Evolutionary conservation across 371 early-diverging fungal species (phyloP).

Genomic region (Coemansia sp.): DNA sequence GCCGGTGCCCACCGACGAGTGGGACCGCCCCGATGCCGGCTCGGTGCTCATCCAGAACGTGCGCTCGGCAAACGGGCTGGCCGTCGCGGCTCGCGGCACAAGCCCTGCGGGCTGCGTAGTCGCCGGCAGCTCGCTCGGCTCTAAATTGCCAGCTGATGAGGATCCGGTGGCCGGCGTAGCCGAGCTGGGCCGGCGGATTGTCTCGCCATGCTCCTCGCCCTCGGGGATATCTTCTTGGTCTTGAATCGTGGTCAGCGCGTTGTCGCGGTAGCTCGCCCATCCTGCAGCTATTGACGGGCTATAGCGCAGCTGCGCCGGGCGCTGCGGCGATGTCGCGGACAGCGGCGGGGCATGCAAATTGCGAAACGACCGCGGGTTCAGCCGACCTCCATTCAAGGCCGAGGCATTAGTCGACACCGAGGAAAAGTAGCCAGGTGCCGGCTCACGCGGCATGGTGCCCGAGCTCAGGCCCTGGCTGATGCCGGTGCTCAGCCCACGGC

Average conservation of each 20-base stretch:
- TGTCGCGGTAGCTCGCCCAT: constrained; percentile 42
- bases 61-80: constrained; percentile 12
- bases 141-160: not conserved
- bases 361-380: not conserved
- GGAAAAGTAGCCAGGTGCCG: constrained; percentile 23
- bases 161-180: not conserved
- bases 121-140: not conserved
- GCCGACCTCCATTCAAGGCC: constrained; percentile 14
- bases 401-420: constrained; percentile 30
- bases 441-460: constrained; percentile 45
- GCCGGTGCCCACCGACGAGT: constrained; percentile 47
- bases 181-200: not conserved
- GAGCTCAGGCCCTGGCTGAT: constrained; percentile 12
- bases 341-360: not conserved
- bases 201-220: not conserved
- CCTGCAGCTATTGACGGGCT: constrained; percentile 27
- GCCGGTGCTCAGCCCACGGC: constrained; percentile 6
- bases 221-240: constrained; percentile 25
- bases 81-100: constrained; percentile 1
- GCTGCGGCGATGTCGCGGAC: constrained; percentile 38
- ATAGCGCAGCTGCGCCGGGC: constrained; percentile 18
- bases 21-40: constrained; percentile 36
- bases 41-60: constrained; percentile 27
- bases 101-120: not conserved
- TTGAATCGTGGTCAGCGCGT: constrained; percentile 18